A percentile compares a stretch with the other conserved stretches of the same genome.
phyloP scores from a whole-genome alignment of 345 rosid genomes.

The Limnanthes douglasii region DNA sequence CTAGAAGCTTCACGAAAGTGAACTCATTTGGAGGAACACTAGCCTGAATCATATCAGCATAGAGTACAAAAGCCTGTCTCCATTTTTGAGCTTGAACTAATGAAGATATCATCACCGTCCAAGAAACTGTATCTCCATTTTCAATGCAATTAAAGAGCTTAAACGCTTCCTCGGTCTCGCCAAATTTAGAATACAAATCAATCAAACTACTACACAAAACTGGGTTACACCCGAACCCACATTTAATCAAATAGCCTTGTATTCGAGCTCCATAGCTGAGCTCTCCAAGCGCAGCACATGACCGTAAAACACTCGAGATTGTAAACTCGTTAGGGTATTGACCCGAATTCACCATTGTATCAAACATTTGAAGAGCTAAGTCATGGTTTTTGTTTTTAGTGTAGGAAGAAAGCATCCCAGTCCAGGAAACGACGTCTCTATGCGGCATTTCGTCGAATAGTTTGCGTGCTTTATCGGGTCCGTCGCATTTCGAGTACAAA shows the following conservation, averaged over 20 bases:
- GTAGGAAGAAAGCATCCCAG: conserved; percentile 38
- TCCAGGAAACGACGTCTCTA: conserved; percentile 54
- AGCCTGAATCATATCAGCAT: conserved; percentile 30
- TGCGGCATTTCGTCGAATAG: conserved; percentile 64
- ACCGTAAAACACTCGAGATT: conserved; percentile 35
- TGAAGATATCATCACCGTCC: conserved; percentile 59
- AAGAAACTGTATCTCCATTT: conserved; percentile 34
- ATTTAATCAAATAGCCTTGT: conserved; percentile 34
- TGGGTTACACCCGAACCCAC: conserved; percentile 31
- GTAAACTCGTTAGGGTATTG: conserved; percentile 43
- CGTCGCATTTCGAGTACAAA: conserved; percentile 28
- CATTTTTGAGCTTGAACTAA: conserved; percentile 28
- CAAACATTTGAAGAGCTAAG: conserved; percentile 24
- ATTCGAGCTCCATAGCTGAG: conserved; percentile 21
- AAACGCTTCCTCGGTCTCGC: conserved; percentile 21
- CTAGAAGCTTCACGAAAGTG: conserved; percentile 44
- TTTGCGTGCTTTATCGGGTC: conserved; percentile 23
- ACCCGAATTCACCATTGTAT: conserved; percentile 28
- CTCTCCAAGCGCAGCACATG: conserved; percentile 32
- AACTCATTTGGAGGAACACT: conserved; percentile 40
- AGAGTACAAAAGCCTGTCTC: conserved; percentile 30
- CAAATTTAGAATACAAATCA: conserved; percentile 46
- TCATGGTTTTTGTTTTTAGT: conserved; percentile 20
- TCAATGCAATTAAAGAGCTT: conserved; percentile 22
- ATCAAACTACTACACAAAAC: conserved; percentile 29